Conservation (phyloP, 2,329 filamentous ascomycete genomes). For the Pseudogymnoascus sp. region DNA sequence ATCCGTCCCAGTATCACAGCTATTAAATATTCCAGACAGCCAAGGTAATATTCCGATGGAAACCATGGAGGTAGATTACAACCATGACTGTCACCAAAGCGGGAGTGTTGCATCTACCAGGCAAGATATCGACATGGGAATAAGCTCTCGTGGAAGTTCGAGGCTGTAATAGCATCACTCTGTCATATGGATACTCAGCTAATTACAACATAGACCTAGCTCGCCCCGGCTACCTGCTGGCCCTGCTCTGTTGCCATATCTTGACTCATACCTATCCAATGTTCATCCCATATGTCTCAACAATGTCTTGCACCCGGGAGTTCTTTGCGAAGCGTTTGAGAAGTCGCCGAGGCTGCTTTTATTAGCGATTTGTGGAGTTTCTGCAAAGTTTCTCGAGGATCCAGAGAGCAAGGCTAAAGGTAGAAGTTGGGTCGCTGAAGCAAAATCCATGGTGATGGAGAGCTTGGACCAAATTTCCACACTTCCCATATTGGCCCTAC, state of each 20-base stretch:
- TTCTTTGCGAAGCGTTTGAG: constrained; percentile 10
- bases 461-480: constrained; percentile 8
- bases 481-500: constrained; percentile 1
- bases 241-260: constrained; percentile 1
- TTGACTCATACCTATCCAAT: constrained; percentile 12
- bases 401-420: background rate
- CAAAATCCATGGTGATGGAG: constrained; percentile 2
- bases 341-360: background rate
- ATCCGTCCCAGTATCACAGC: background rate
- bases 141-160: background rate
- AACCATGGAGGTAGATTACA: background rate
- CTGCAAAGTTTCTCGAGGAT: constrained; percentile 12
- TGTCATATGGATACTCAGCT: background rate
- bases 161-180: background rate
- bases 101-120: background rate
- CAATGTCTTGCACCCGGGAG: constrained; percentile 10
- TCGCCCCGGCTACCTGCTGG: background rate
- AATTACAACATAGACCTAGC: background rate
- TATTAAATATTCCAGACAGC: background rate
- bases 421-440: constrained; percentile 11
- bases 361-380: constrained; percentile 8
- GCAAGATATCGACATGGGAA: background rate
- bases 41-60: background rate
- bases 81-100: background rate
- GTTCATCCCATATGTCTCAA: constrained; percentile 12